These are phyloP conservation scores for Boletus mariae DNA, from an alignment of 1,284 basidiomycete genomes.

Conservation along the genomic window DNA sequence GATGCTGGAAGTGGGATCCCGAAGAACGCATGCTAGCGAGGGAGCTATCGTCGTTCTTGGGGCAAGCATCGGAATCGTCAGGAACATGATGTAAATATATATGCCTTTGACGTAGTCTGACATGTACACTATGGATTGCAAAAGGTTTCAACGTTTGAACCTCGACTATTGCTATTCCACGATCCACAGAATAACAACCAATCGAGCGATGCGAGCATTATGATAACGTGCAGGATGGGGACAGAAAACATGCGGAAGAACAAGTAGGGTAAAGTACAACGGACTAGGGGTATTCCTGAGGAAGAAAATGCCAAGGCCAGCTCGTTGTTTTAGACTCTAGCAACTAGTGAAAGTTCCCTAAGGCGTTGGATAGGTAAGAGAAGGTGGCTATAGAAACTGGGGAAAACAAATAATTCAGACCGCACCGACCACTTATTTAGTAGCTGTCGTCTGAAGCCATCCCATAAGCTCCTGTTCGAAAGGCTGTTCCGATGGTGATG, in stretches of 20 bases:
- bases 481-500: conserved; percentile 36
- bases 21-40: conserved; percentile 17
- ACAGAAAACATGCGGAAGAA: conserved; percentile 33
- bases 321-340: conserved; percentile 32
- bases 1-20: conserved; percentile 42
- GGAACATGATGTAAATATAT: background rate
- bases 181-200: conserved; percentile 24
- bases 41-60: conserved; percentile 16
- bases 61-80: conserved; percentile 5
- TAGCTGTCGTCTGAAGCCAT: conserved; percentile 42
- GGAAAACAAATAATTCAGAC: conserved; percentile 11
- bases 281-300: conserved; percentile 38
- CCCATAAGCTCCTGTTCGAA: conserved; percentile 38
- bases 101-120: background rate
- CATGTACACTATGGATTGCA: conserved; percentile 4
- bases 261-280: conserved; percentile 41
- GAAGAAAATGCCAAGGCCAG: conserved; percentile 32
- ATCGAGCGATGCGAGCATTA: conserved; percentile 43
- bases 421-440: conserved; percentile 37
- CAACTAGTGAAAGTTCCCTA: conserved; percentile 27
- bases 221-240: conserved; percentile 34
- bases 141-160: background rate
- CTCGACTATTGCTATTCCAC: conserved; percentile 4
- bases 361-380: conserved; percentile 12
- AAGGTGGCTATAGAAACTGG: conserved; percentile 3